Evolutionary conservation across 139 green algal genomes (phyloP).

Genomic region (Trebouxia sp.): DNA sequence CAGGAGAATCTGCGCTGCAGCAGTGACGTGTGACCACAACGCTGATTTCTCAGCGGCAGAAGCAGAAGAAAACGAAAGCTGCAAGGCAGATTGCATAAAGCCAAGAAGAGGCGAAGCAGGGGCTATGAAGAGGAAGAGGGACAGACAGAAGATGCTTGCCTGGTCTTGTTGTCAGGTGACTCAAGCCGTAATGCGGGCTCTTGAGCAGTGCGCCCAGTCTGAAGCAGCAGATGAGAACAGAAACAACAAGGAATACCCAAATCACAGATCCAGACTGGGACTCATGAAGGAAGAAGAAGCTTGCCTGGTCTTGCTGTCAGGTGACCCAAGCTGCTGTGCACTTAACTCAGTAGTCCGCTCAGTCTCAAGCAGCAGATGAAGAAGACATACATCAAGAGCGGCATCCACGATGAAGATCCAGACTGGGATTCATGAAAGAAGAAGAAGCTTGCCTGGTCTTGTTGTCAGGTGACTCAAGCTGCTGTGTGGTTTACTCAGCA

Average conservation of each 20-base stretch:
- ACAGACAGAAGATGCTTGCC: background rate
- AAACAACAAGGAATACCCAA: background rate
- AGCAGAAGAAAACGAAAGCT: too few relatives aligned
- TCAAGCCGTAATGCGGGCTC: constrained; percentile 67
- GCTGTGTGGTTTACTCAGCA: constrained; percentile 53
- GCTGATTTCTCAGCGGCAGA: too few relatives aligned
- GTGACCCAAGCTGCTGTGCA: constrained; percentile 65
- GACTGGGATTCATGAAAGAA: too few relatives aligned
- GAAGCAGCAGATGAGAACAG: constrained; percentile 63
- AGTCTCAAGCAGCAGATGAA: constrained; percentile 62
- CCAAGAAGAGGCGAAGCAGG: too few relatives aligned
- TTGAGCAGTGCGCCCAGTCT: constrained; percentile 58
- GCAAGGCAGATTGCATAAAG: too few relatives aligned
- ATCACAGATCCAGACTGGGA: too few relatives aligned
- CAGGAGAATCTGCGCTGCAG: too few relatives aligned
- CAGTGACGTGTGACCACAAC: too few relatives aligned
- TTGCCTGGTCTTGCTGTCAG: constrained; percentile 48
- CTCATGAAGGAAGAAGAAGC: too few relatives aligned
- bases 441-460: background rate
- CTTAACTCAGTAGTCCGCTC: constrained; percentile 61
- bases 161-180: constrained; percentile 60
- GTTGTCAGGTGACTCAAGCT: constrained; percentile 75
- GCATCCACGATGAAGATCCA: background rate
- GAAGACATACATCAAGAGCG: too few relatives aligned
- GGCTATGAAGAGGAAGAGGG: too few relatives aligned